Evolutionary conservation across 176 grass and related monocot species (phyloP).

Genomic region (maize (Zea mays)): Zm-B73-REFERENCE-NAM-5.0 NC_050099.1:248341001-248341500

Average conservation of each 20-base stretch:
- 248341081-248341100: conserved; percentile 53
- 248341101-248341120: conserved; percentile 10
- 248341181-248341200: background rate
- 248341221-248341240: conserved; percentile 57
- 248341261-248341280: conserved; percentile 47
- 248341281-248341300: conserved; percentile 52
- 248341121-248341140: background rate
- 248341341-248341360: no score
- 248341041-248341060: no score
- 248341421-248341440: no score
- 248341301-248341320: background rate
- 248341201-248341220: background rate
- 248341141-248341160: background rate
- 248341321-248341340: background rate
- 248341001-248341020: no score
- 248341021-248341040: no score
- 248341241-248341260: conserved; percentile 57
- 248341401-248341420: no score
- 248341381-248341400: no score
- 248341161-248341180: background rate
- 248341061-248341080: conserved; percentile 48
- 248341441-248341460: no score
- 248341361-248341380: no score
- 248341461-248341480: no score
- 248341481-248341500: no score